phyloP scores from a whole-genome alignment of 176 grass and related monocot species.

The Neostapfia colusana region DNA sequence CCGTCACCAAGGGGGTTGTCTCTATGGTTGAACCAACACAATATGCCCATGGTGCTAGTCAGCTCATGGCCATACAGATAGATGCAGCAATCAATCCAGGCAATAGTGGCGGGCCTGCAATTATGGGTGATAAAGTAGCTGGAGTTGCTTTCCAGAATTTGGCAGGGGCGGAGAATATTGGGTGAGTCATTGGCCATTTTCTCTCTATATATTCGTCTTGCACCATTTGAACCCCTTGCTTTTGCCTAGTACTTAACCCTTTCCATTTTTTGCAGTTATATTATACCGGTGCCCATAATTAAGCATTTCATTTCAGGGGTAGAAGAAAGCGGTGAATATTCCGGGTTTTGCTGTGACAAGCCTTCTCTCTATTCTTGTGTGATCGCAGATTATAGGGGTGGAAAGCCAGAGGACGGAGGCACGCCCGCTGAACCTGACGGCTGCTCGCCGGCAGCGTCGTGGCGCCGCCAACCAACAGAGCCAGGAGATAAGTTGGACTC shows the following conservation, averaged over 20 bases:
- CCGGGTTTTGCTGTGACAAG: conserved; percentile 90
- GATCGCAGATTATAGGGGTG: no score
- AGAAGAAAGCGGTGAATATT: conserved; percentile 86
- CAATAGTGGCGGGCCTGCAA: conserved; percentile 90
- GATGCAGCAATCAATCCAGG: conserved; percentile 99
- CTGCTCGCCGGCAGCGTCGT: no score
- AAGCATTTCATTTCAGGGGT: conserved; percentile 85
- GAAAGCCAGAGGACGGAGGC: no score
- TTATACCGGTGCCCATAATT: conserved; percentile 92
- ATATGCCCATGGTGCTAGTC: conserved; percentile 90
- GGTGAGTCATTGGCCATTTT: conserved; percentile 49
- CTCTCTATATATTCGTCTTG: neutral
- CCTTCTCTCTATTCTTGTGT: no score
- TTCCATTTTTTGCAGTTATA: conserved; percentile 67
- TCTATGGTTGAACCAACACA: conserved; percentile 95
- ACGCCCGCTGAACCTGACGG: no score
- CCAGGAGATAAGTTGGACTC: no score
- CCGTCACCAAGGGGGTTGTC: conserved; percentile 97
- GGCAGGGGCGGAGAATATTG: conserved; percentile 96
- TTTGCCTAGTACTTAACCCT: conserved; percentile 5
- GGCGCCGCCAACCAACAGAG: no score
- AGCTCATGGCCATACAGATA: conserved; percentile 99
- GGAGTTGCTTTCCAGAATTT: conserved; percentile 98
- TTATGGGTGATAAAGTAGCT: conserved; percentile 96
- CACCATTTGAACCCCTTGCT: conserved; percentile 11